Base-by-base conservation (phyloP, 257 asterid genomes). In the Penstemon barbatus region DNA sequence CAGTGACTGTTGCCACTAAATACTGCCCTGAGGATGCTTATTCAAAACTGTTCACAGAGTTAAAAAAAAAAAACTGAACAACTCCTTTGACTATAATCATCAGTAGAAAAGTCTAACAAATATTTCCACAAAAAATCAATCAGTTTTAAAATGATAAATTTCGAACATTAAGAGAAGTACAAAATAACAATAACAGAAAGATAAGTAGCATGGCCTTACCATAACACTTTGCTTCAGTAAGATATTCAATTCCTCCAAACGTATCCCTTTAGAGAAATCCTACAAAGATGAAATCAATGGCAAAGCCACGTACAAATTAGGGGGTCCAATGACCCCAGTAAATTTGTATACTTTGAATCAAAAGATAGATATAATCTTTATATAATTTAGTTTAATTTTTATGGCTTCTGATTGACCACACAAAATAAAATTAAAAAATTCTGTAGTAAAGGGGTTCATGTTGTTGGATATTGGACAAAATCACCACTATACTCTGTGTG, bases 261-360 rank as follows among this genome's bases (percentile, higher is more conserved):
- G 99, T 69, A 73, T 78, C 70, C 99, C 97, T 77, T 78, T 85
- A 5, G 99, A 88, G 83, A 90, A 93, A 81, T 93, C 99, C 99
- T 93, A 79, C 71, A 73, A 81, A 65, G 50, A 39, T 50, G 61
- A 82, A 73, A 67, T 25, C 2, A 25, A 25, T 25, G 33, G 33
- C 33, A 25, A 25, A 25, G 33, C 33, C 33, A 25, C 33, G 33
- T 25, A 25, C 33, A 25, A 25, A 2, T 25, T 25, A 25, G 33
- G 33, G 2, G 33, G 33, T 25, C 3, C 33, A 25, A 25, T 25
- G 33, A 25, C 33, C 33, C 33, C 33, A 25, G 33, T 25, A 25
- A 25, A 25, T 25, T 25, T 25, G 33, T 25, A 25, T 25, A 25
- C 33, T 25, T 25, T 25, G 33, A 25, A 25, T 25, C 33, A 25